Conservation (phyloP, 805 yeast genomes). For the Saturnispora diversa region DNA sequence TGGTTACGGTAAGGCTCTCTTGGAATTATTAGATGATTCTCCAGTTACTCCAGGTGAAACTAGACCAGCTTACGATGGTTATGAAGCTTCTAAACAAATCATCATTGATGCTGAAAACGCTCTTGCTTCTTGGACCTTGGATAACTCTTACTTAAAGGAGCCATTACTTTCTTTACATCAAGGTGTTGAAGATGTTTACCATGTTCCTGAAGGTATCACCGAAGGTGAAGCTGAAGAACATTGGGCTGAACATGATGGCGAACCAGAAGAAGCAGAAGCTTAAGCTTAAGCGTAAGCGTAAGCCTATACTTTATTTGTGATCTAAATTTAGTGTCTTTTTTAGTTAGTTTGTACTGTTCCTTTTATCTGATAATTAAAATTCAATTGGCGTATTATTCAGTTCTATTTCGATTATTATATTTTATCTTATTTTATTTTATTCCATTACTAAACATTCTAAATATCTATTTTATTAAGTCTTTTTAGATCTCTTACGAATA, state of each 20-base stretch:
- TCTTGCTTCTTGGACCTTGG: slow-evolving; percentile 93
- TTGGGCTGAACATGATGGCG: slow-evolving; percentile 15
- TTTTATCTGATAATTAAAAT: no score
- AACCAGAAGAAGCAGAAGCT: slow-evolving; percentile 9
- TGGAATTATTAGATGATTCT: slow-evolving; percentile 91
- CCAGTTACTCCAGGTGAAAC: slow-evolving; percentile 99
- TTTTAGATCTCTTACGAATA: no score
- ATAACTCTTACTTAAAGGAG: slow-evolving; percentile 81
- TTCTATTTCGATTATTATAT: no score
- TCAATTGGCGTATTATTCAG: no score
- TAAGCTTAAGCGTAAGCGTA: slow-evolving; percentile 1
- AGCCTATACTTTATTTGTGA: no score
- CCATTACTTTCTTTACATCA: slow-evolving; percentile 66
- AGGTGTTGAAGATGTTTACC: slow-evolving; percentile 40
- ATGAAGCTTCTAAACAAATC: slow-evolving; percentile 96
- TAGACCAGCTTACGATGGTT: slow-evolving; percentile 96
- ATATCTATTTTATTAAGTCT: no score
- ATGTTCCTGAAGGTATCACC: slow-evolving; percentile 54
- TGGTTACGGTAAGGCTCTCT: slow-evolving; percentile 95
- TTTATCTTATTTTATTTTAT: no score
- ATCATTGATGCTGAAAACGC: slow-evolving; percentile 95
- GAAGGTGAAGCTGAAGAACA: slow-evolving; percentile 28
- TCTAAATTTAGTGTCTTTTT: not conserved
- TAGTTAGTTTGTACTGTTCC: not conserved
- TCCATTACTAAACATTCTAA: no score